Percentiles rank a stretch among this genome's conserved stretches.
Evolutionary conservation across 148 eudicot species (phyloP).

Genomic region (Rhododendron williamsianum): DNA sequence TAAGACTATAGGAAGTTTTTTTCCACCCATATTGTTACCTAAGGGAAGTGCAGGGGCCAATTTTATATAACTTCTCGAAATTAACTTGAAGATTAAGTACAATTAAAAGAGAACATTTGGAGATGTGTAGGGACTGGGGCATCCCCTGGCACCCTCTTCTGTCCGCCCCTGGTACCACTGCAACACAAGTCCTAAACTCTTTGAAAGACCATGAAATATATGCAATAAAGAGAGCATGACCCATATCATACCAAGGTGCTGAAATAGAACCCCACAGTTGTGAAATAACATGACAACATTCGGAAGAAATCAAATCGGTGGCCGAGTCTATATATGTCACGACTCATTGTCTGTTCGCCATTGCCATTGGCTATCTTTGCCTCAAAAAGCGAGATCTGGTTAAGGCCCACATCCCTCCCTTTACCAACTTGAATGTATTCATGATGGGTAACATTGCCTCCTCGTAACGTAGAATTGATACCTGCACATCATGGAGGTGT

Average conservation of each 20-base stretch:
- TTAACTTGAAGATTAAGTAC: background rate
- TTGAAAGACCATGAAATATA: background rate
- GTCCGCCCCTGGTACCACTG: background rate
- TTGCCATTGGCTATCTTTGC: constrained; percentile 74
- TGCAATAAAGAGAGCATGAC: background rate
- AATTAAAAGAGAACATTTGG: no score
- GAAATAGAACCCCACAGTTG: constrained; percentile 63
- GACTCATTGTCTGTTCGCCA: constrained; percentile 69
- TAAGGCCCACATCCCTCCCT: constrained; percentile 74
- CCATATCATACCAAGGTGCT: constrained; percentile 45
- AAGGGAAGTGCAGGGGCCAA: background rate
- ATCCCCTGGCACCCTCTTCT: background rate
- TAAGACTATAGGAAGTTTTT: no score
- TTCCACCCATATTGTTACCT: background rate
- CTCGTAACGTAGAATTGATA: constrained; percentile 66
- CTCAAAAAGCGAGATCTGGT: constrained; percentile 64
- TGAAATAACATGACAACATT: constrained; percentile 61
- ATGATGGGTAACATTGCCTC: constrained; percentile 71
- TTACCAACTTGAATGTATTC: constrained; percentile 79
- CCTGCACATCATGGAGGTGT: constrained; percentile 24
- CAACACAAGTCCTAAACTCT: background rate
- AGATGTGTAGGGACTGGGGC: background rate
- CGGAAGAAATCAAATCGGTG: constrained; percentile 74
- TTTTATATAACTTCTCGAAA: background rate
- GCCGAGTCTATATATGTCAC: constrained; percentile 66